Percentiles rank a stretch among this genome's conserved stretches.
Conservation (phyloP, 805 yeast genomes). For the Jamesozyma piceae region DNA sequence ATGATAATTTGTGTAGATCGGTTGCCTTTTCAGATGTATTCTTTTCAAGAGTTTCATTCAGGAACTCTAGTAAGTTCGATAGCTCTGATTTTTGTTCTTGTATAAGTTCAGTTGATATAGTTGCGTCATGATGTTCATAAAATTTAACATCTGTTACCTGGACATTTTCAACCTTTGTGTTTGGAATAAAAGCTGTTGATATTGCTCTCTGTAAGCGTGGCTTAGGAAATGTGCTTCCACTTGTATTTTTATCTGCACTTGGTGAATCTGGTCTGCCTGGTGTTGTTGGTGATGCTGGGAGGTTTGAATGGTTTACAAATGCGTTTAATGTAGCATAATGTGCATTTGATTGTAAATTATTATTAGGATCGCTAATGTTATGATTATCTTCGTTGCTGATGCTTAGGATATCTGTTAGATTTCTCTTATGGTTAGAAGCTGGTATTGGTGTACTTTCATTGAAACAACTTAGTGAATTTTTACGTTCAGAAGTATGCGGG, state of each 20-base stretch:
- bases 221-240: not conserved
- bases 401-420: slow-evolving; percentile 1
- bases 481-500: slow-evolving; percentile 4
- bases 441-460: not conserved
- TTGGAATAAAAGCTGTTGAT: not conserved
- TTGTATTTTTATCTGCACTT: not conserved
- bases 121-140: slow-evolving; percentile 9
- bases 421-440: slow-evolving; percentile 3
- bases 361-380: not conserved
- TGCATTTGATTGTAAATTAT: not conserved
- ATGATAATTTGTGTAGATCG: slow-evolving; percentile 22
- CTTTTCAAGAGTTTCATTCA: slow-evolving; percentile 22
- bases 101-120: slow-evolving; percentile 12
- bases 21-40: slow-evolving; percentile 19
- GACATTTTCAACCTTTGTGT: not conserved
- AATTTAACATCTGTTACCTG: not conserved
- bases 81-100: slow-evolving; percentile 20
- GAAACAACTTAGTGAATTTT: not conserved
- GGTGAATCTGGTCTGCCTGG: not conserved
- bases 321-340: slow-evolving; percentile 18
- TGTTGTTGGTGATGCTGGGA: not conserved
- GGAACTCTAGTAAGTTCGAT: slow-evolving; percentile 14
- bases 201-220: slow-evolving; percentile 2
- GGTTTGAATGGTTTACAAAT: slow-evolving; percentile 13
- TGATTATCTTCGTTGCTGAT: not conserved